These are phyloP conservation scores for Gymnopilus junonius DNA, from an alignment of 768 basidiomycete genomes.

Conservation along the genomic window DNA sequence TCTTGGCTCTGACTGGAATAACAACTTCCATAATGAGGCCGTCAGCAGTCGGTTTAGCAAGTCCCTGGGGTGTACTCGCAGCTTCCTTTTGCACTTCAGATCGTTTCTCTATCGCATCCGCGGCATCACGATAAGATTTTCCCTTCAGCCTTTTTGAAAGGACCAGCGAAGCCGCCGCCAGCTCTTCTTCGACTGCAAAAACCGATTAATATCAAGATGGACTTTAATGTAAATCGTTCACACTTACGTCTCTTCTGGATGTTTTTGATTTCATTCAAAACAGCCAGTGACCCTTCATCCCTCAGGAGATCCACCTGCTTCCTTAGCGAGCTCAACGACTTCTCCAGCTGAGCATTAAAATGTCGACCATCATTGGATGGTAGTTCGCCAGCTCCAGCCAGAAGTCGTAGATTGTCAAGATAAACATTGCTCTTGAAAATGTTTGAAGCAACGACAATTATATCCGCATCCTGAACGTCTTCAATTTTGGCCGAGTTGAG, in stretches of 20 bases:
- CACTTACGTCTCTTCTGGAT: slow-evolving; percentile 62
- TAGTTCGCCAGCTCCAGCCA: slow-evolving; percentile 70
- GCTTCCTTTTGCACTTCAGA: slow-evolving; percentile 11
- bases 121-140: slow-evolving; percentile 70
- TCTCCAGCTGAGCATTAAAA: slow-evolving; percentile 83
- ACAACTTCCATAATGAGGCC: slow-evolving; percentile 62
- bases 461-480: slow-evolving; percentile 79
- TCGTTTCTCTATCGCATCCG: slow-evolving; percentile 38
- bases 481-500: slow-evolving; percentile 76
- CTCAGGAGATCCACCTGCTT: slow-evolving; percentile 72
- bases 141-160: slow-evolving; percentile 77
- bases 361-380: slow-evolving; percentile 85
- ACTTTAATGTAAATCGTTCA: background rate
- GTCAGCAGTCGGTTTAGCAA: slow-evolving; percentile 32
- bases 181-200: slow-evolving; percentile 45
- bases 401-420: slow-evolving; percentile 71
- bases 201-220: background rate
- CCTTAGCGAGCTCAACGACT: slow-evolving; percentile 58
- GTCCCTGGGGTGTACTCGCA: slow-evolving; percentile 6
- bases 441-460: slow-evolving; percentile 84
- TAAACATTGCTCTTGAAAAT: slow-evolving; percentile 84
- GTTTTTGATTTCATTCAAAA: slow-evolving; percentile 66
- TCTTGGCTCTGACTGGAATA: slow-evolving; percentile 39
- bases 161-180: slow-evolving; percentile 46
- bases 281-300: slow-evolving; percentile 63